These are phyloP conservation scores for Trichopus zeylanicus DNA, from an alignment of 116 monocot species.

Conservation along the genomic window DNA sequence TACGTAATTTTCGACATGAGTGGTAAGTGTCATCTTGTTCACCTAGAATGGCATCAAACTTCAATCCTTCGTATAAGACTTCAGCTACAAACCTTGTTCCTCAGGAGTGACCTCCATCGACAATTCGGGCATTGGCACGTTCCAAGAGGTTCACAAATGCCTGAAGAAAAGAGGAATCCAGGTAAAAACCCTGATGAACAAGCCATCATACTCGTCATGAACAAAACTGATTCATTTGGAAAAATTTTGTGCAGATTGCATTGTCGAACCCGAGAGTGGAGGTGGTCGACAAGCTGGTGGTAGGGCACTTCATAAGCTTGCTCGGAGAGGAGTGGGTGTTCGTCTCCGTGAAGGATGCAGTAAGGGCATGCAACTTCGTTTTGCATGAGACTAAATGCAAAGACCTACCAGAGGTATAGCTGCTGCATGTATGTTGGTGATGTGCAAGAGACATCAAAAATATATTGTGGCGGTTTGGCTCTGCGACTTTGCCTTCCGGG, in stretches of 20 bases:
- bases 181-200: slow-evolving; percentile 18
- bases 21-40: slow-evolving; percentile 15
- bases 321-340: slow-evolving; percentile 60
- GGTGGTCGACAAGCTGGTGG: slow-evolving; percentile 59
- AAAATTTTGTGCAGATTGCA: slow-evolving; percentile 33
- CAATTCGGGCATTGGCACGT: slow-evolving; percentile 49
- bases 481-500: too few relatives aligned
- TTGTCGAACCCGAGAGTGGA: slow-evolving; percentile 51
- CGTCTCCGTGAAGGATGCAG: slow-evolving; percentile 54
- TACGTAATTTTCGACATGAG: slow-evolving; percentile 56
- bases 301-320: slow-evolving; percentile 22
- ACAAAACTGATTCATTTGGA: neutral
- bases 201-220: neutral
- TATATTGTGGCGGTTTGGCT: too few relatives aligned
- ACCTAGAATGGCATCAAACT: neutral
- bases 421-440: too few relatives aligned
- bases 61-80: neutral
- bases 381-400: slow-evolving; percentile 18
- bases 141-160: slow-evolving; percentile 35
- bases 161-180: slow-evolving; percentile 44
- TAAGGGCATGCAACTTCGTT: slow-evolving; percentile 26
- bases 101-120: slow-evolving; percentile 76
- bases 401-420: neutral
- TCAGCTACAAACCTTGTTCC: neutral
- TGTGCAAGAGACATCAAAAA: too few relatives aligned